phyloP scores from a whole-genome alignment of 257 asterid species.

The Nicotiana sylvestris region DNA sequence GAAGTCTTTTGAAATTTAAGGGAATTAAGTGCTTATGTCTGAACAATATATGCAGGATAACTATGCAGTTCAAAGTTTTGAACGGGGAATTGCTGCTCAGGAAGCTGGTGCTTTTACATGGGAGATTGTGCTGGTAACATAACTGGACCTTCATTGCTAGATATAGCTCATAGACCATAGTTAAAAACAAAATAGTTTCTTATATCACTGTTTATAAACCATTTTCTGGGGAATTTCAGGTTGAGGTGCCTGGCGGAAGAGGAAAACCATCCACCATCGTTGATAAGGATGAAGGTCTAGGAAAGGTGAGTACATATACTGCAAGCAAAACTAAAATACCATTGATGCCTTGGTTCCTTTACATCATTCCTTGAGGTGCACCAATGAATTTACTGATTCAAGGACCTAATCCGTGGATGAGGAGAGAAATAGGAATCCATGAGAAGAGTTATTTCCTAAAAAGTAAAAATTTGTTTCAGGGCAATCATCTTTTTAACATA shows the following conservation, averaged over 20 bases:
- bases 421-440: not conserved
- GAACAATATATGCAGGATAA: conserved; percentile 47
- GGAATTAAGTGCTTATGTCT: not conserved
- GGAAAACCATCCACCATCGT: conserved; percentile 84
- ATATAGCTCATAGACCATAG: conserved; percentile 1
- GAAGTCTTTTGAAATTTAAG: not conserved
- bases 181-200: not conserved
- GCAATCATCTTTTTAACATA: not conserved
- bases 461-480: not conserved
- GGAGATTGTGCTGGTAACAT: conserved; percentile 84
- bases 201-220: not conserved
- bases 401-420: not conserved
- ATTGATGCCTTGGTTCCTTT: not conserved
- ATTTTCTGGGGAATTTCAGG: conserved; percentile 45
- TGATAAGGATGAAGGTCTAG: conserved; percentile 90
- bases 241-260: conserved; percentile 91
- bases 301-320: conserved; percentile 54
- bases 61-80: conserved; percentile 87
- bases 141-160: conserved; percentile 7
- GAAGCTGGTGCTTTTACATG: conserved; percentile 69
- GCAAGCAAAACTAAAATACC: not conserved
- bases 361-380: not conserved
- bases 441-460: not conserved
- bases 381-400: not conserved
- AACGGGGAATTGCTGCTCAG: conserved; percentile 96